Base-by-base conservation (phyloP, 768 basidiomycete species). In the Mycena olivaceomarginata region DNA sequence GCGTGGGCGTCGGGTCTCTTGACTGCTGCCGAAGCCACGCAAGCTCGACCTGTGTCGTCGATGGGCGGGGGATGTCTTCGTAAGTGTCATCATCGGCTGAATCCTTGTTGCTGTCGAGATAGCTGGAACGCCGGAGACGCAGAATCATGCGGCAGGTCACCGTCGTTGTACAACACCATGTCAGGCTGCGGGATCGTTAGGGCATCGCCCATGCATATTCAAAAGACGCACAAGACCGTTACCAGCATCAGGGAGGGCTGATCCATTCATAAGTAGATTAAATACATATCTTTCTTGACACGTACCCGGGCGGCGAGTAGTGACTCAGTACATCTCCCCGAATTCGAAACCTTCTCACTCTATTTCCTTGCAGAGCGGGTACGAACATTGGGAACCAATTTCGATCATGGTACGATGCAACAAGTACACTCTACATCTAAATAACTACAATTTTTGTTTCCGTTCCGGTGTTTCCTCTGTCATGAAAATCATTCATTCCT, bases 341-440 rank as follows among this genome's bases (percentile, higher is more conserved):
- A 22, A 11, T 13, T 11, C 18, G 63, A 18, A 4, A 22, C 20
- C 39, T 16, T 51, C 67, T 56, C 15, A 67, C 67, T 66, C 68
- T n/a, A 93, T 86, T 46, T 69, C 90, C 88, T 88, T 96, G 97
- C 18, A 88, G 84, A 11, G 87, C 66, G 65, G 91, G 77, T 75
- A 51, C n/a, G 93, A 86, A 82, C 96, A 97, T 78, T 91, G 92
- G 60, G 89, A 86, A 70, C 96, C 96, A 75, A 95, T 86, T 31
- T 88, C 84, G 51, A 90, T 85, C 67, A 94, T 59, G 66, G 10
- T 45, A 75, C 69, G 67, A 20, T 64, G 20, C 11, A 39, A 57
- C 53, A 75, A 70, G 74, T 75, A 75, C 74, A 75, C 41, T 40
- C 10, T 75, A n/a, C 51, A 65, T 64, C 60, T 70, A 70, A 70